Evolutionary conservation across 805 yeast genomes (phyloP).

Genomic region (Dipodascopsis tothii): DNA sequence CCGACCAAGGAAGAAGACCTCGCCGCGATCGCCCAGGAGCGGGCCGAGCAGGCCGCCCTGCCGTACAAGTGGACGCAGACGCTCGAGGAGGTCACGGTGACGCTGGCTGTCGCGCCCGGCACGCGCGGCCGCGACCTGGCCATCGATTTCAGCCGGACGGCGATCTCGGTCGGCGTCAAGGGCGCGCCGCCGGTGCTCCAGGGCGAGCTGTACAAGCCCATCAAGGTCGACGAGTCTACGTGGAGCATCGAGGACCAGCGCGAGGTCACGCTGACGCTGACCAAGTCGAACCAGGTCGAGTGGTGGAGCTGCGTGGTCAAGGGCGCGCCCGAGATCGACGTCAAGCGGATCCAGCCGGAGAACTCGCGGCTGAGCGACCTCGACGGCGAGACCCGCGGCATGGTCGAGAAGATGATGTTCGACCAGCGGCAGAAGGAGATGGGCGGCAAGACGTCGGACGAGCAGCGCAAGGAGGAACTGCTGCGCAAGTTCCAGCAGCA

Average conservation of each 20-base stretch:
- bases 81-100: slow-evolving; percentile 37
- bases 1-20: slow-evolving; percentile 18
- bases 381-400: slow-evolving; percentile 38
- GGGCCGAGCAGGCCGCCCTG: slow-evolving; percentile 22
- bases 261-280: slow-evolving; percentile 34
- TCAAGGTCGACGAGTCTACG: slow-evolving; percentile 32
- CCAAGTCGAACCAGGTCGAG: slow-evolving; percentile 33
- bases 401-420: slow-evolving; percentile 44
- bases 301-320: slow-evolving; percentile 45
- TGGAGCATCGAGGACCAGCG: slow-evolving; percentile 38
- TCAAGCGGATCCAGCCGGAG: slow-evolving; percentile 37
- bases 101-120: slow-evolving; percentile 29
- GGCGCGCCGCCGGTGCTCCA: slow-evolving; percentile 23
- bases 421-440: slow-evolving; percentile 38
- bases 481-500: slow-evolving; percentile 36
- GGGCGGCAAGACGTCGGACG: slow-evolving; percentile 36
- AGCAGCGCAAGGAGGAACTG: slow-evolving; percentile 30
- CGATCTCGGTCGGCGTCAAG: slow-evolving; percentile 27
- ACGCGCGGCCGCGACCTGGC: slow-evolving; percentile 34
- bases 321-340: slow-evolving; percentile 38
- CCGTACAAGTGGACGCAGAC: slow-evolving; percentile 38
- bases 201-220: slow-evolving; percentile 33
- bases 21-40: slow-evolving; percentile 19
- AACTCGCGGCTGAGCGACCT: slow-evolving; percentile 35
- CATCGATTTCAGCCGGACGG: slow-evolving; percentile 26